Conservation (phyloP, 305 asterid genomes). For the Fraxinus paxiana region DNA sequence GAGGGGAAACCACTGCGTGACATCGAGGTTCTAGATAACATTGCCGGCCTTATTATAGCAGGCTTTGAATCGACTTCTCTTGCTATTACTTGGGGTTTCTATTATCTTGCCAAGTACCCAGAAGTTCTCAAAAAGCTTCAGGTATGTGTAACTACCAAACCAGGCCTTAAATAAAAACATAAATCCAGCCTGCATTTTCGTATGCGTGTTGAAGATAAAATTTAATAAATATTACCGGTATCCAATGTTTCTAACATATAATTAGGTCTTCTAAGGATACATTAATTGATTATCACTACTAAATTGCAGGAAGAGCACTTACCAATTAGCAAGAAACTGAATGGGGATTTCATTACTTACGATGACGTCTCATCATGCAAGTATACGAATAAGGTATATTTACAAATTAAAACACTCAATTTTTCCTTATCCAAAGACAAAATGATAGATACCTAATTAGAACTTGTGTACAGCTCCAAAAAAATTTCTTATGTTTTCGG, state of each 20-base stretch:
- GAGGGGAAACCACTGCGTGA: constrained; percentile 41
- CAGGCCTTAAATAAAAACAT: neutral
- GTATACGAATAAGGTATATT: constrained; percentile 41
- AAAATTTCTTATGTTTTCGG: neutral
- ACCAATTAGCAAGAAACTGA: constrained; percentile 24
- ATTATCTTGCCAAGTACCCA: constrained; percentile 47
- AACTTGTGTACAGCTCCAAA: neutral
- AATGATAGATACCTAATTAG: neutral
- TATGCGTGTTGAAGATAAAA: neutral
- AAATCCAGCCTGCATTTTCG: neutral
- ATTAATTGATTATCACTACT: neutral
- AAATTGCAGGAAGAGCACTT: constrained; percentile 41
- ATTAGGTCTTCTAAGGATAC: neutral
- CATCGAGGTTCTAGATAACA: constrained; percentile 48
- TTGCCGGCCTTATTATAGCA: constrained; percentile 39
- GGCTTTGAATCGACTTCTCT: constrained; percentile 45
- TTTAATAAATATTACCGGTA: neutral
- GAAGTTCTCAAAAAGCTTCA: constrained; percentile 40
- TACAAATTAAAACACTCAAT: neutral
- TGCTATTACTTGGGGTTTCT: constrained; percentile 51
- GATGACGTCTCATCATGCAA: constrained; percentile 39
- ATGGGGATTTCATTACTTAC: constrained; percentile 39
- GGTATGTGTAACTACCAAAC: constrained; percentile 24
- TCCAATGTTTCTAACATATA: neutral
- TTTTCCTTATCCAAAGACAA: neutral